phyloP scores from a whole-genome alignment of 1,284 basidiomycete genomes.

The Rhodofomes roseus region DNA sequence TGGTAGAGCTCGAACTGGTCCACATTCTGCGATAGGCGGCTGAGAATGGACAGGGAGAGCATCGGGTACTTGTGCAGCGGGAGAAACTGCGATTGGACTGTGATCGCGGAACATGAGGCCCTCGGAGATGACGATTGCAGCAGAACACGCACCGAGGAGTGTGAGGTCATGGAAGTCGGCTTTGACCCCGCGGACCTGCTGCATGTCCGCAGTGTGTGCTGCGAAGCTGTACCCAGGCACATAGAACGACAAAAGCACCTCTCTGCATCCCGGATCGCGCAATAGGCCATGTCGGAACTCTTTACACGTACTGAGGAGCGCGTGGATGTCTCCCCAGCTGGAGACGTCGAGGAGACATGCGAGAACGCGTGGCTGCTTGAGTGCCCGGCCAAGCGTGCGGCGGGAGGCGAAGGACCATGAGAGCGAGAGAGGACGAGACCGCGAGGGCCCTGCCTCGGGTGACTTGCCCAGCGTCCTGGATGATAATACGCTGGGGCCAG shows the following conservation, averaged over 20 bases:
- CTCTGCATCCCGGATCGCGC: conserved; percentile 34
- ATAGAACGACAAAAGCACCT: conserved; percentile 54
- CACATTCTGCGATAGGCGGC: conserved; percentile 29
- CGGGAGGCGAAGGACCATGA: conserved; percentile 3
- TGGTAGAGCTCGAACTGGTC: conserved; percentile 33
- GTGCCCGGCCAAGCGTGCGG: conserved; percentile 13
- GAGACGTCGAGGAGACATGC: conserved; percentile 38
- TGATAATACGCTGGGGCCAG: not conserved
- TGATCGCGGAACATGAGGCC: not conserved
- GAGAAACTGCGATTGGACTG: conserved; percentile 61
- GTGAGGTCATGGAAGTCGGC: conserved; percentile 56
- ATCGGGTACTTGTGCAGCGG: conserved; percentile 56
- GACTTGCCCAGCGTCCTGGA: not conserved
- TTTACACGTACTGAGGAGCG: conserved; percentile 48
- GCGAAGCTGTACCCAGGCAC: conserved; percentile 54
- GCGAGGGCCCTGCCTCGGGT: not conserved
- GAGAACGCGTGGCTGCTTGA: conserved; percentile 42
- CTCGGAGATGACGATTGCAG: not conserved
- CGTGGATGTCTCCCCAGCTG: conserved; percentile 51
- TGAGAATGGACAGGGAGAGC: conserved; percentile 53
- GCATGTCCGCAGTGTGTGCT: conserved; percentile 36
- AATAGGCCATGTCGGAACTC: conserved; percentile 42
- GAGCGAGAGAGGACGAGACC: not conserved
- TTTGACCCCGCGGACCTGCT: conserved; percentile 41
- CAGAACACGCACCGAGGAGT: conserved; percentile 50